phyloP scores from a whole-genome alignment of 2,329 filamentous ascomycete species.

The Cryoendolithus antarcticus region DNA sequence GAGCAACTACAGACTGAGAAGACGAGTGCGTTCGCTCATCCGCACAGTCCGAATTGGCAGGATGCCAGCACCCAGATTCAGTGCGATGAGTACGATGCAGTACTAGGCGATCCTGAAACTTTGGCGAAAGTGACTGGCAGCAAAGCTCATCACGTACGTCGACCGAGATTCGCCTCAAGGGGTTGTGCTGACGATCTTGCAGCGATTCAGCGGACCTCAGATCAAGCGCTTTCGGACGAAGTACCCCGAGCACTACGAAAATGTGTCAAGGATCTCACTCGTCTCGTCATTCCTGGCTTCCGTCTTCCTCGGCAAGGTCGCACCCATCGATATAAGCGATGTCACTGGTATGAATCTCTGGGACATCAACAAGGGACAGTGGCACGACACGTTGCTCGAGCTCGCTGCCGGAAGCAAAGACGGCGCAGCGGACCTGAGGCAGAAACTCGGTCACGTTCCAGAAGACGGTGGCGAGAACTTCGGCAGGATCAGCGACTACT shows the following conservation, averaged over 20 bases:
- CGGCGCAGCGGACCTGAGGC: slow-evolving; percentile 52
- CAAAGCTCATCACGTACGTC: slow-evolving; percentile 80
- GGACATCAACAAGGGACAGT: slow-evolving; percentile 66
- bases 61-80: slow-evolving; percentile 88
- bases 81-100: slow-evolving; percentile 74
- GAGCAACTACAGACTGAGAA: slow-evolving; percentile 50
- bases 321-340: slow-evolving; percentile 86
- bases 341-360: slow-evolving; percentile 95
- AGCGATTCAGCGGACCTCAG: slow-evolving; percentile 95
- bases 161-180: neutral
- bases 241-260: slow-evolving; percentile 67
- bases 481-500: slow-evolving; percentile 67
- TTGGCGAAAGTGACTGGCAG: slow-evolving; percentile 78
- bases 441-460: slow-evolving; percentile 69
- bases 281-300: slow-evolving; percentile 94
- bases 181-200: slow-evolving; percentile 6
- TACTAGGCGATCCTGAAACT: slow-evolving; percentile 51
- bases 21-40: slow-evolving; percentile 61
- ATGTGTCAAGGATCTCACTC: slow-evolving; percentile 75
- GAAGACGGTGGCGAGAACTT: slow-evolving; percentile 70
- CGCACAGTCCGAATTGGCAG: slow-evolving; percentile 93
- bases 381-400: slow-evolving; percentile 62
- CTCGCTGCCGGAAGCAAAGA: slow-evolving; percentile 50
- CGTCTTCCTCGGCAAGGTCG: slow-evolving; percentile 70
- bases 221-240: slow-evolving; percentile 78